Conservation (phyloP, 176 grass and related monocot species). For the Carex kokanica region DNA sequence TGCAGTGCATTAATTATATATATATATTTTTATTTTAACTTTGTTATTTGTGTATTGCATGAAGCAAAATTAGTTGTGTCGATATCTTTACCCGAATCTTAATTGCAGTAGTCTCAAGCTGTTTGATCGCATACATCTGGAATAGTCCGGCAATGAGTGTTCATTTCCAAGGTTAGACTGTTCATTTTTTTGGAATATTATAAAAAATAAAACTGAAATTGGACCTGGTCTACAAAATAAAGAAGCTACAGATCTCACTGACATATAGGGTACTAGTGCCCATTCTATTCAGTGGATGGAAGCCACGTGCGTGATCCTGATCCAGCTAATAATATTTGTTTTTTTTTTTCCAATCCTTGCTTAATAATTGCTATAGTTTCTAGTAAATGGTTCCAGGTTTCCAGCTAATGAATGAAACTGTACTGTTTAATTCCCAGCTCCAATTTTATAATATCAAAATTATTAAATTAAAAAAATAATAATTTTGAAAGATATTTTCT, state of each 20-base stretch:
- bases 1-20: too few species aligned
- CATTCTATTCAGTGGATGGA: background rate
- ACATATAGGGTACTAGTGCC: background rate
- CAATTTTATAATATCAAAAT: background rate
- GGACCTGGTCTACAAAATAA: background rate
- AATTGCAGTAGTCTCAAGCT: too few species aligned
- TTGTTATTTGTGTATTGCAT: too few species aligned
- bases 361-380: background rate
- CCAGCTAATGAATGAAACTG: background rate
- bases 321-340: background rate
- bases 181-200: too few species aligned
- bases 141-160: too few species aligned
- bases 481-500: background rate
- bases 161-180: too few species aligned
- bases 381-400: background rate
- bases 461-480: background rate
- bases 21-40: too few species aligned
- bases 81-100: too few species aligned
- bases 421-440: background rate
- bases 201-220: background rate
- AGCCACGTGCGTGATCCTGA: background rate
- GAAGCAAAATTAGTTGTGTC: too few species aligned
- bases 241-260: background rate
- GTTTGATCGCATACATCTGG: too few species aligned
- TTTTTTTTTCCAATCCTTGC: background rate